phyloP scores from a whole-genome alignment of 305 asterid genomes.

The Lippia alba region DNA sequence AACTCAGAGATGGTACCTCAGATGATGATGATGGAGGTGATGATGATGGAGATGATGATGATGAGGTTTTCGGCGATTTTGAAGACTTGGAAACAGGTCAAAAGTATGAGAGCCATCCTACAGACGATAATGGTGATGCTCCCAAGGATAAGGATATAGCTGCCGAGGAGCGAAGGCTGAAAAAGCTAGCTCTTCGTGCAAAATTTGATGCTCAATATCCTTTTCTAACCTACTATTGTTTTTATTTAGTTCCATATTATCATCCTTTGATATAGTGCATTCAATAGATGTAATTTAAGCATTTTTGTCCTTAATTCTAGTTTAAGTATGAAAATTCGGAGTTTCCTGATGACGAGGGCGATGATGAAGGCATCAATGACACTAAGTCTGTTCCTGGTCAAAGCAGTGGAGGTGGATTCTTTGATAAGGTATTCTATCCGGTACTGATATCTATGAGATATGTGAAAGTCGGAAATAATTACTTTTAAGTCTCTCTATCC shows the following conservation, averaged over 20 bases:
- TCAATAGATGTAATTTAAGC: slow-evolving; percentile 21
- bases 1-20: slow-evolving; percentile 44
- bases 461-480: slow-evolving; percentile 23
- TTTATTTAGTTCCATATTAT: slow-evolving; percentile 25
- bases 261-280: background rate
- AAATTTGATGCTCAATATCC: slow-evolving; percentile 95
- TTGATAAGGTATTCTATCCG: slow-evolving; percentile 68
- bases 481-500: slow-evolving; percentile 23
- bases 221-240: slow-evolving; percentile 35
- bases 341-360: slow-evolving; percentile 58
- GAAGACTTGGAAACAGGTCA: slow-evolving; percentile 97
- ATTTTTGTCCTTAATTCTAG: slow-evolving; percentile 65
- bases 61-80: slow-evolving; percentile 69
- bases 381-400: slow-evolving; percentile 54
- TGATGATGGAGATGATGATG: slow-evolving; percentile 51
- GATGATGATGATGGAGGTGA: slow-evolving; percentile 37
- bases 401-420: slow-evolving; percentile 71
- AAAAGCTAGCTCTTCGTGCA: slow-evolving; percentile 90
- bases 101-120: slow-evolving; percentile 55
- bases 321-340: slow-evolving; percentile 63
- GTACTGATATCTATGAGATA: slow-evolving; percentile 25
- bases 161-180: slow-evolving; percentile 76
- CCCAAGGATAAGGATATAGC: slow-evolving; percentile 52
- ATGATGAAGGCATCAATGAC: slow-evolving; percentile 49
- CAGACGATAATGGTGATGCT: slow-evolving; percentile 39